phyloP scores from a whole-genome alignment of 2,329 filamentous ascomycete genomes.

The Trichoderma atrobrunneum region DNA sequence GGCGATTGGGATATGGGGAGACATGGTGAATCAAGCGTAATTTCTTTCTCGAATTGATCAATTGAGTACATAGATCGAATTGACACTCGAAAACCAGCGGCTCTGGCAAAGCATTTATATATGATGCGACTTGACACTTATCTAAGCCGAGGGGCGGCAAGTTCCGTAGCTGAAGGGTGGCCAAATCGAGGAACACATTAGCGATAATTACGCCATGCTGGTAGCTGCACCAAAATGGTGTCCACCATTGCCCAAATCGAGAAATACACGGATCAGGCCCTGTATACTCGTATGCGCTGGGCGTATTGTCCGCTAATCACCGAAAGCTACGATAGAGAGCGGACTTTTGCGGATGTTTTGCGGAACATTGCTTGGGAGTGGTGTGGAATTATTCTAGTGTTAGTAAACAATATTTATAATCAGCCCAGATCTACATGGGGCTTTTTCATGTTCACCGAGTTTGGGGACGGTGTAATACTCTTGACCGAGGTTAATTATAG shows the following conservation, averaged over 20 bases:
- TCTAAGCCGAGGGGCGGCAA: background rate
- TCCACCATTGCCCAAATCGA: background rate
- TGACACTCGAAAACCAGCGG: rapidly evolving
- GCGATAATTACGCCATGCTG: background rate
- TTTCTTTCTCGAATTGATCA: too few species aligned
- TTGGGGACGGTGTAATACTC: background rate
- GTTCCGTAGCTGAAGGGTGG: background rate
- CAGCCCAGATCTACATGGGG: background rate
- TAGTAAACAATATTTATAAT: background rate
- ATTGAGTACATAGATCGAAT: background rate
- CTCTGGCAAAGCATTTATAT: background rate
- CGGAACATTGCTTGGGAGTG: background rate
- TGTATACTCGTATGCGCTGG: background rate
- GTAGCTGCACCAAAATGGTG: background rate
- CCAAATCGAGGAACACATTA: background rate
- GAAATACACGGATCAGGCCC: background rate
- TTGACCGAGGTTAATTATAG: background rate
- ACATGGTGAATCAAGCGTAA: background rate
- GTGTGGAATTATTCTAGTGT: background rate
- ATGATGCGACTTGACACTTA: background rate
- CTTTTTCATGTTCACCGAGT: background rate
- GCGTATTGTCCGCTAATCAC: background rate
- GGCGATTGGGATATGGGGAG: background rate
- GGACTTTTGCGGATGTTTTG: background rate
- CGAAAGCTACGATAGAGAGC: background rate